These are phyloP conservation scores for Trichoderma brevicompactum DNA, from an alignment of 2,329 filamentous ascomycete species.

Conservation along the genomic window DNA sequence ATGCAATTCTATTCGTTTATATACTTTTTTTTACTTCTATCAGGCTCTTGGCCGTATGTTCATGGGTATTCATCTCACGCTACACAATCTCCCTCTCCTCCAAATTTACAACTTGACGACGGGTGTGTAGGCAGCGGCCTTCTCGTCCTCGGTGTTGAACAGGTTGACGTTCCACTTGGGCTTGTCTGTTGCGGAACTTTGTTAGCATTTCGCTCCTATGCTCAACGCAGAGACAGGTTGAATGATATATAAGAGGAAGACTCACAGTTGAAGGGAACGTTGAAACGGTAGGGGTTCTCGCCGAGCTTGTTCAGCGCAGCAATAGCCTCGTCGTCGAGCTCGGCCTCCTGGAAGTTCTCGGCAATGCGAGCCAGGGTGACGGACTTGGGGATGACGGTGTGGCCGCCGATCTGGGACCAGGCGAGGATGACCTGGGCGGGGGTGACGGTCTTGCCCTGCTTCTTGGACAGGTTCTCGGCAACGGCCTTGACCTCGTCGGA, in stretches of 20 bases:
- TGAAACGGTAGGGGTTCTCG: slow-evolving; percentile 52
- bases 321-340: slow-evolving; percentile 63
- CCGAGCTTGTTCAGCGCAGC: slow-evolving; percentile 65
- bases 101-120: slow-evolving; percentile 39
- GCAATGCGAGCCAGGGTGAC: slow-evolving; percentile 70
- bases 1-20: slow-evolving; percentile 7
- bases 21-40: slow-evolving; percentile 10
- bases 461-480: slow-evolving; percentile 51
- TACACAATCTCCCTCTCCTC: background rate
- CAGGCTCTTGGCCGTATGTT: slow-evolving; percentile 9
- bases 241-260: slow-evolving; percentile 3
- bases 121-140: slow-evolving; percentile 53
- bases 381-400: slow-evolving; percentile 76
- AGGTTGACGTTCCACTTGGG: slow-evolving; percentile 62
- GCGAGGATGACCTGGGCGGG: slow-evolving; percentile 56
- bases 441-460: slow-evolving; percentile 46
- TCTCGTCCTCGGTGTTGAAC: slow-evolving; percentile 59
- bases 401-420: slow-evolving; percentile 63
- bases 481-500: slow-evolving; percentile 59
- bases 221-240: no score
- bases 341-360: slow-evolving; percentile 70
- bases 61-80: slow-evolving; percentile 20
- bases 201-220: background rate
- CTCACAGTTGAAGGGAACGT: slow-evolving; percentile 51
- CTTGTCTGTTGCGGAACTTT: slow-evolving; percentile 43